phyloP scores from a whole-genome alignment of 768 basidiomycete genomes.

The Sarcomyxa edulis region DNA sequence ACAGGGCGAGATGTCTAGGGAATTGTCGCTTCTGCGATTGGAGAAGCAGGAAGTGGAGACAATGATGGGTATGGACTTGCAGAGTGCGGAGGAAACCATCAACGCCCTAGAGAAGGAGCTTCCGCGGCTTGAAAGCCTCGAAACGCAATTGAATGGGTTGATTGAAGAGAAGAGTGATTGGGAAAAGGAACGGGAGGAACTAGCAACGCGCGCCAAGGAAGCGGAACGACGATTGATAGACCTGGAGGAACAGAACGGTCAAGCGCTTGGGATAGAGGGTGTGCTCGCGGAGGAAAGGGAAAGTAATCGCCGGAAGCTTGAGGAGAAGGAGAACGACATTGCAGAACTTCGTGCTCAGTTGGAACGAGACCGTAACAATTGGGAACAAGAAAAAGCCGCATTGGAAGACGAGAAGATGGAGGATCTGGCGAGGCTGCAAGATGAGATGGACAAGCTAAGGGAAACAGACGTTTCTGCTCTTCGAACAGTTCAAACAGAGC shows the following conservation, averaged over 20 bases:
- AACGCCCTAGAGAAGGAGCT: conserved; percentile 50
- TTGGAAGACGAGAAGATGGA: conserved; percentile 47
- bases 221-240: conserved; percentile 39
- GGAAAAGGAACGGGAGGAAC: conserved; percentile 39
- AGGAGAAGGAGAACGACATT: conserved; percentile 35
- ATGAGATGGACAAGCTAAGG: conserved; percentile 42
- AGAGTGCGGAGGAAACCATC: conserved; percentile 63
- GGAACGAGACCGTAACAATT: conserved; percentile 40
- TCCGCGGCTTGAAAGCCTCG: conserved; percentile 42
- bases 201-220: conserved; percentile 34
- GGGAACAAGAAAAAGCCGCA: conserved; percentile 44
- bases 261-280: conserved; percentile 34
- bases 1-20: conserved; percentile 56
- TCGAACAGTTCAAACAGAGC: conserved; percentile 36
- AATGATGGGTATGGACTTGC: conserved; percentile 58
- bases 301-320: conserved; percentile 29
- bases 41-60: conserved; percentile 72
- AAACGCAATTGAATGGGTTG: conserved; percentile 41
- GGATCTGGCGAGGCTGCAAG: conserved; percentile 37
- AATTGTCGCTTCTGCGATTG: conserved; percentile 52
- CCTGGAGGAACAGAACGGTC: conserved; percentile 35
- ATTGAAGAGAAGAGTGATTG: conserved; percentile 44
- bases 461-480: conserved; percentile 32
- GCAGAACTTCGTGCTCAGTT: conserved; percentile 30
- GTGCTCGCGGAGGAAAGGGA: conserved; percentile 29